Conservation (phyloP, 116 monocot species). For the Phalaenopsis hybrid region DNA sequence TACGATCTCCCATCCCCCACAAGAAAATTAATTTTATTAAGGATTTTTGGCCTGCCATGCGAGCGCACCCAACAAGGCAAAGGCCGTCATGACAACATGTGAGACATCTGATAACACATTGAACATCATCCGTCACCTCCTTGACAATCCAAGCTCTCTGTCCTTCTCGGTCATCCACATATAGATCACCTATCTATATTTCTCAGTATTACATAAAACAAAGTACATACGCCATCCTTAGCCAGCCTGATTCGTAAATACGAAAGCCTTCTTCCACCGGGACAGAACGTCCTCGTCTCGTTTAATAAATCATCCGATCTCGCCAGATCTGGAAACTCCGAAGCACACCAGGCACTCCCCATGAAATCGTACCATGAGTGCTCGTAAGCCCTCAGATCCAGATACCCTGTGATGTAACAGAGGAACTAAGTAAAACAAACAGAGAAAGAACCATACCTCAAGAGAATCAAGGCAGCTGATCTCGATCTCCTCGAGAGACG, state of each 20-base stretch:
- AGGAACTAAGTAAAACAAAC: background rate
- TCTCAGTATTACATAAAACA: background rate
- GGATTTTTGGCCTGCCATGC: constrained; percentile 34
- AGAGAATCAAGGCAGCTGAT: background rate
- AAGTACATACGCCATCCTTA: background rate
- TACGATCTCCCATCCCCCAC: constrained; percentile 26
- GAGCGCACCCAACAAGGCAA: constrained; percentile 59
- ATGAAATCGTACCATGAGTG: background rate
- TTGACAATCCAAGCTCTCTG: background rate
- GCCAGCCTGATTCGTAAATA: background rate
- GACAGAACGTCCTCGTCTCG: background rate
- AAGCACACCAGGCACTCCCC: background rate
- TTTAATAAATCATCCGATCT: background rate
- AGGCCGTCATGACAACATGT: constrained; percentile 12
- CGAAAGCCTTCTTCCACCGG: background rate
- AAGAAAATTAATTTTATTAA: constrained; percentile 22
- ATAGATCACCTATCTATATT: background rate
- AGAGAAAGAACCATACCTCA: background rate
- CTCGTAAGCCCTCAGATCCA: background rate
- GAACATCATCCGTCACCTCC: background rate
- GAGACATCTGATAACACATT: background rate
- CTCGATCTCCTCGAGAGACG: no score
- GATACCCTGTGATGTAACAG: background rate
- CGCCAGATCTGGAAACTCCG: background rate
- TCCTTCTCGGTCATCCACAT: background rate